Evolutionary conservation across 441 rosid species (phyloP), one percentile per base, ranked within the genome.

Genomic region (Dalechampia spathulata): DNA sequence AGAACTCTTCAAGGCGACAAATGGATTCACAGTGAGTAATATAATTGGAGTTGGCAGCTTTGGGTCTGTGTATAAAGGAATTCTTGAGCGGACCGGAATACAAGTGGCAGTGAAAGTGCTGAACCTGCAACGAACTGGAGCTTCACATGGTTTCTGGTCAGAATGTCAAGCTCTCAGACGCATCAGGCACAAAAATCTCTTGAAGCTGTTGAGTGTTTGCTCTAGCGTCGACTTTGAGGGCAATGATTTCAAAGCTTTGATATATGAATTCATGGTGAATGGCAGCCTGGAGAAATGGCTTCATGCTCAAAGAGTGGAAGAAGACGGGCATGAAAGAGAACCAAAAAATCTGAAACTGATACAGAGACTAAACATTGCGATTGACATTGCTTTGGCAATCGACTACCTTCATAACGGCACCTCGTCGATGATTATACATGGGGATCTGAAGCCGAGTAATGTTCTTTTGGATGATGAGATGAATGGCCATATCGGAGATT

Each of bases 401-500:
- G 25, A 49, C 25, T 60, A 60, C 19, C 56, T 49, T 8, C 64
- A 49, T 17, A 25, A 50, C 13, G 39, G 19, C 21, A 38, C 27
- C 25, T 37, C 41, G 17, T 38, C 40, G 4, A 17, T 41, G 5
- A 26, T 60, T 20, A 28, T 60, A 23, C 66, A 61, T 26, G 37
- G 52, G 7, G 66, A 61, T 50, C 23, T 38, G 14, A 38, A 38
- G 41, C 41, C 41, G 1, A 64, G 53, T 8, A 30, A 30, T 26
- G 54, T 60, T 15, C 54, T 64, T 16, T 47, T 68, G 15, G 73
- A 57, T 1, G 34, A 3, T 20, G 49, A 72, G 13, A 11, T 58
- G 52, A 41, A 52, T 4, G 65, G 55, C 1, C 50, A 57, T 42
- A 57, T 68, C 5, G 37, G 62, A 2, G 65, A 65, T 32, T 64